Evolutionary conservation across 306 rosid genomes (phyloP), one percentile per base, ranked within the genome.

Genomic region (Castanea crenata): DNA sequence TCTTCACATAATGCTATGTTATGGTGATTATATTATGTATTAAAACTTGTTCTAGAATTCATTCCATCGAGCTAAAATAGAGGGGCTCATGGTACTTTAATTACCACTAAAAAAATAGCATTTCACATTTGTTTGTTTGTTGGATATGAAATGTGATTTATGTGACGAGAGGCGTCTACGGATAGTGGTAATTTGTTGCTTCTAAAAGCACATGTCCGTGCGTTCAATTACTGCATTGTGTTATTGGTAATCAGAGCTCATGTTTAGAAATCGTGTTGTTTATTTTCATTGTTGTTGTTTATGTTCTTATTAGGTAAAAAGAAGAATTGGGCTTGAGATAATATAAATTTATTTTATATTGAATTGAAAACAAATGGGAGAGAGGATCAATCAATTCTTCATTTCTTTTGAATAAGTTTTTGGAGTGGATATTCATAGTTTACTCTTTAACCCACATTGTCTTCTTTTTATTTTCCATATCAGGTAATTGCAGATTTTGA

Each of bases 401-500:
- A 18, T 67, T 34, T 18, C 16, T 61, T 61, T 25, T 25, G 34
- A 67, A 19, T 67, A 19, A 31, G 1, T 67, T 67, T 67, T 35
- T 34, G 72, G 38, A 70, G 64, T 27, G 74, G 52, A 61, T 15
- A 19, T 4, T 38, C 16, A 13, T 62, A 20, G 10, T 78, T 34
- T 13, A 21, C 52, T 19, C 72, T 23, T 67, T 31, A 9, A 23
- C 25, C 5, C 5, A 19, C n/a, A 12, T 4, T 35, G 38, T 56
- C n/a, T 54, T 20, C n/a, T 3, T 25, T 58, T 34, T 32, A 34
- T 55, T 57, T 59, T 64, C 34, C 3, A 31, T 70, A 35, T 70
- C 77, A 88, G 92, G 97, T 94, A 72, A 88, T 94, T 76, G 97
- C 89, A 78, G 99, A 94, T 83, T 94, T 94, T 84, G 97, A 94